These are phyloP conservation scores for Colletotrichum camelliae DNA, from an alignment of 2,329 filamentous ascomycete species.

Conservation along the genomic window DNA sequence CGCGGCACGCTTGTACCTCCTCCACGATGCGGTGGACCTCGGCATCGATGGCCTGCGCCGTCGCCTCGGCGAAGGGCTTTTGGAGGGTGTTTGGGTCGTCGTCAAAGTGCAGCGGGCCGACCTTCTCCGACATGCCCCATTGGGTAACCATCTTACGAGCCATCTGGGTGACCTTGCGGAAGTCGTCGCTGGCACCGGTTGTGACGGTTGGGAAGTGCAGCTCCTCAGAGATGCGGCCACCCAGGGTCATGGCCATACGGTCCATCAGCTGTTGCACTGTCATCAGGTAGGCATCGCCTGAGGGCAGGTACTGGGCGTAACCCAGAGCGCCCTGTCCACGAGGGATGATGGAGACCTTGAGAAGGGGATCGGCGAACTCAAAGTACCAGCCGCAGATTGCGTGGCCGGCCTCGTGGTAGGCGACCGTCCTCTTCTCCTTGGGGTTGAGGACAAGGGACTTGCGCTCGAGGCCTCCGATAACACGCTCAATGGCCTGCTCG, in stretches of 20 bases:
- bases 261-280: conserved; percentile 96
- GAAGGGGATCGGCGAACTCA: conserved; percentile 91
- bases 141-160: conserved; percentile 99
- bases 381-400: conserved; percentile 99
- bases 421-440: conserved; percentile 93
- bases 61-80: conserved; percentile 96
- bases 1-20: conserved; percentile 87
- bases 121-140: conserved; percentile 96
- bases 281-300: conserved; percentile 93
- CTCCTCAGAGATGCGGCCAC: conserved; percentile 93
- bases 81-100: conserved; percentile 81
- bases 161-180: conserved; percentile 97
- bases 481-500: conserved; percentile 96
- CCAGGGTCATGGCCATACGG: conserved; percentile 99
- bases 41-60: conserved; percentile 87
- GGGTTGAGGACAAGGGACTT: conserved; percentile 94
- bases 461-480: conserved; percentile 95
- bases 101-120: conserved; percentile 91
- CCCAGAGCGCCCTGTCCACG: conserved; percentile 92
- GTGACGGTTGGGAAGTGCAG: conserved; percentile 97
- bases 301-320: conserved; percentile 96
- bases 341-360: conserved; percentile 98
- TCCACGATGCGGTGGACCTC: conserved; percentile 94
- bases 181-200: conserved; percentile 93
- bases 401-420: conserved; percentile 97